Evolutionary conservation across 2,329 filamentous ascomycete genomes (phyloP).

Genomic region (Chaetomiaceae sp.): DNA sequence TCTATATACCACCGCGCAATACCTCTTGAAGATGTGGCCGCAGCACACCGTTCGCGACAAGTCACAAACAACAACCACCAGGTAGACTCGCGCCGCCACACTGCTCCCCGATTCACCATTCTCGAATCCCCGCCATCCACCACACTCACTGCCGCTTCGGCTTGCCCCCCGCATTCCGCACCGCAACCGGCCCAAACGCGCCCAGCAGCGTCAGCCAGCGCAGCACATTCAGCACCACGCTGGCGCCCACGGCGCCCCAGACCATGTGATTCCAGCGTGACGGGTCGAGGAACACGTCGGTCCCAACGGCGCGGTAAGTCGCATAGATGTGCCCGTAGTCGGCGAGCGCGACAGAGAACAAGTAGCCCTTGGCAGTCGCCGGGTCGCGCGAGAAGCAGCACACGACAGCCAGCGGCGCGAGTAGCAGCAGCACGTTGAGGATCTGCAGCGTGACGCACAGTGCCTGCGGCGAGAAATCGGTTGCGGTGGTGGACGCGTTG

Average conservation of each 20-base stretch:
- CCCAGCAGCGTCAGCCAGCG: conserved; percentile 26
- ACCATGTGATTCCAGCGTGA: conserved; percentile 28
- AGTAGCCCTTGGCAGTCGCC: conserved; percentile 23
- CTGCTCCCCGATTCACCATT: too few relatives aligned
- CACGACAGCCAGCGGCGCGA: conserved; percentile 27
- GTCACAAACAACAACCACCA: too few relatives aligned
- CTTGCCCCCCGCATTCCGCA: neutral
- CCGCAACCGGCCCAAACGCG: conserved; percentile 20
- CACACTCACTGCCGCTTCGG: neutral
- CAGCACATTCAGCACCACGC: conserved; percentile 25
- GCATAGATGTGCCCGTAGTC: conserved; percentile 33
- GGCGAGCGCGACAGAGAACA: conserved; percentile 27
- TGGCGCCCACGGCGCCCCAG: conserved; percentile 25
- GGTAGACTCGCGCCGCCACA: too few relatives aligned
- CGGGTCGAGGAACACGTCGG: conserved; percentile 23
- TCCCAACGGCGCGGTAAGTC: conserved; percentile 26
- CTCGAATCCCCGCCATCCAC: neutral
- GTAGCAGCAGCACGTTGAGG: conserved; percentile 28
- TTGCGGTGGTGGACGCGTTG: conserved; percentile 3
- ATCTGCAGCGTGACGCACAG: conserved; percentile 26
- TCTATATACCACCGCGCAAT: too few relatives aligned
- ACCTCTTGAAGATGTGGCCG: too few relatives aligned
- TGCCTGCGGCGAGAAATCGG: conserved; percentile 20
- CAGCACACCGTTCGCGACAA: too few relatives aligned
- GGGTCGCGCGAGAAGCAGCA: conserved; percentile 28